Conservation (phyloP, 768 basidiomycete genomes). For the Podaxis sp. region DNA sequence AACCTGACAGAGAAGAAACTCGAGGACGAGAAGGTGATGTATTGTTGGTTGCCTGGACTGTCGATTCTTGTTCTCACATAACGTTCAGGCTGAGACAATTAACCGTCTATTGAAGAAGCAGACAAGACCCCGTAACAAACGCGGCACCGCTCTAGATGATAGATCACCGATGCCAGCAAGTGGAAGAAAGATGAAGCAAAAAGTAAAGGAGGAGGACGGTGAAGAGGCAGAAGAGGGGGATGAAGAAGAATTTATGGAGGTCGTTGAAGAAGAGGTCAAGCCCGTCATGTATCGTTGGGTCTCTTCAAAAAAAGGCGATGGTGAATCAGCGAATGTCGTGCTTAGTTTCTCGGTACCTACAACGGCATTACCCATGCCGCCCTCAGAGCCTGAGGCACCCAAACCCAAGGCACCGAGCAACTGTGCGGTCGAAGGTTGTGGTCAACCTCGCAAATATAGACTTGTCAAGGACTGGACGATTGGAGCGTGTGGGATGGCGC, state of each 20-base stretch:
- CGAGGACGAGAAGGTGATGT: constrained; percentile 76
- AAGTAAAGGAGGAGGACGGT: constrained; percentile 38
- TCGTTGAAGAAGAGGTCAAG: constrained; percentile 26
- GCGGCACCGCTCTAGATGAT: constrained; percentile 53
- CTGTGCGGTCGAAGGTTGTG: constrained; percentile 64
- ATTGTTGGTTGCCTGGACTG: not conserved
- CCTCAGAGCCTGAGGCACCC: constrained; percentile 14
- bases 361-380: constrained; percentile 12
- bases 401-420: constrained; percentile 22
- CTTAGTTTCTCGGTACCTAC: constrained; percentile 17
- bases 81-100: constrained; percentile 75
- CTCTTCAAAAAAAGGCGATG: constrained; percentile 44
- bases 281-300: constrained; percentile 76
- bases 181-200: constrained; percentile 38
- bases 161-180: constrained; percentile 31
- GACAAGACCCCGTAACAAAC: constrained; percentile 63
- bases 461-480: constrained; percentile 60
- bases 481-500: constrained; percentile 68
- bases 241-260: constrained; percentile 31
- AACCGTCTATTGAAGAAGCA: constrained; percentile 88
- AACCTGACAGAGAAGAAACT: constrained; percentile 81
- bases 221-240: constrained; percentile 37
- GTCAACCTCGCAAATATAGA: constrained; percentile 57
- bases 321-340: constrained; percentile 11
- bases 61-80: not conserved